Conservation (phyloP, 1,284 basidiomycete species). For the Ganoderma resinaceum region DNA sequence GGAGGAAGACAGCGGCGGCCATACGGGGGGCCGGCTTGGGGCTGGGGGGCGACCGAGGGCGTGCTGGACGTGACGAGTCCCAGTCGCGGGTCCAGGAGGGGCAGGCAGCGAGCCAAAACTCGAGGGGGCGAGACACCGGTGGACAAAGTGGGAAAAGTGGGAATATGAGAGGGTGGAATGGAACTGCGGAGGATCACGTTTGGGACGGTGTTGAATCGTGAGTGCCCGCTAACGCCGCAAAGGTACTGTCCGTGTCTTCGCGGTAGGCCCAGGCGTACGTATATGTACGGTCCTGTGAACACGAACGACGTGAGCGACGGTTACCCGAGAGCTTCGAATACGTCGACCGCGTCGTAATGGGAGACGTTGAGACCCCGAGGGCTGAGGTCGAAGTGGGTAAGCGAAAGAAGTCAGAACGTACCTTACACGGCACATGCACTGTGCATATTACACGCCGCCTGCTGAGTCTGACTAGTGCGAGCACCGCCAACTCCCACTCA, state of each 20-base stretch:
- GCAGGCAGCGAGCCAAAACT: not conserved
- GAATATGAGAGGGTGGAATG: not conserved
- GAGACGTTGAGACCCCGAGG: not conserved
- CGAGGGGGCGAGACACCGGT: not conserved
- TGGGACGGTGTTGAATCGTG: slow-evolving; percentile 2
- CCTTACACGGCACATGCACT: not conserved
- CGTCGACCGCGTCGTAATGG: not conserved
- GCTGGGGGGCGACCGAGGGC: not conserved
- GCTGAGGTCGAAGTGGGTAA: not conserved
- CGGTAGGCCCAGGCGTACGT: not conserved
- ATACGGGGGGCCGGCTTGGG: slow-evolving; percentile 13
- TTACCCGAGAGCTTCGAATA: not conserved
- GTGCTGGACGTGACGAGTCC: not conserved
- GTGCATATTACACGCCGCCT: not conserved
- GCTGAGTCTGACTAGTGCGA: not conserved
- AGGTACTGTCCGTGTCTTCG: not conserved
- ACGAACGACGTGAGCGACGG: slow-evolving; percentile 1
- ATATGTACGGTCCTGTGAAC: not conserved
- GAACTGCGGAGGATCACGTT: not conserved
- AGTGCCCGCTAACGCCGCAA: slow-evolving; percentile 18
- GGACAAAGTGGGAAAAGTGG: not conserved
- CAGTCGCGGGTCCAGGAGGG: not conserved
- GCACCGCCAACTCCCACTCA: slow-evolving; percentile 9
- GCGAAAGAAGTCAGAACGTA: not conserved
- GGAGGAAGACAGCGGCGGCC: slow-evolving; percentile 55